Conservation (phyloP, 768 basidiomycete species). For the Suillus discolor region DNA sequence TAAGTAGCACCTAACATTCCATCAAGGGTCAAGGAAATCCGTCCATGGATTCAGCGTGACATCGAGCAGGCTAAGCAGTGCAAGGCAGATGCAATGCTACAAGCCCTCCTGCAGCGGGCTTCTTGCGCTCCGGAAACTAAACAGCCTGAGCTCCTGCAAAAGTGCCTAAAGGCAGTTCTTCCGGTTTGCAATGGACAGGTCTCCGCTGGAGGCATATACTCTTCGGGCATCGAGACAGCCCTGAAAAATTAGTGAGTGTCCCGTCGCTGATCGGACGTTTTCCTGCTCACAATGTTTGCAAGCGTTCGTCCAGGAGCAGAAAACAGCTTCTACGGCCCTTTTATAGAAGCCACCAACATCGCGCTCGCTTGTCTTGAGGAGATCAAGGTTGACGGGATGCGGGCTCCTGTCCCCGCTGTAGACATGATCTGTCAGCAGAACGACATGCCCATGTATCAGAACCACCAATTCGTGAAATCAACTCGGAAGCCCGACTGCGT, state of each 20-base stretch:
- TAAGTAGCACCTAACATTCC: background rate
- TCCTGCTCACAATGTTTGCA: background rate
- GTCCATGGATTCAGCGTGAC: background rate
- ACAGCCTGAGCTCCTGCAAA: background rate
- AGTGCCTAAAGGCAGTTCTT: background rate
- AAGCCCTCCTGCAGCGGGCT: background rate
- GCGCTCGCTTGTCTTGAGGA: constrained; percentile 3
- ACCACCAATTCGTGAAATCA: background rate
- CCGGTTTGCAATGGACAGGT: too few species aligned
- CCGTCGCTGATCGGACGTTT: too few species aligned
- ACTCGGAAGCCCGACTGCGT: constrained; percentile 7
- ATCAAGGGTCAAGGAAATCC: background rate
- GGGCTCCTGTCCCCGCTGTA: background rate
- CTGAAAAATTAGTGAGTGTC: too few species aligned
- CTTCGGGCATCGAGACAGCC: too few species aligned
- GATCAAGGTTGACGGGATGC: background rate
- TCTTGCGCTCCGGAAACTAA: background rate
- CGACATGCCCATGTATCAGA: background rate
- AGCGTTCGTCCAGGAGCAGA: background rate
- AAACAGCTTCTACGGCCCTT: background rate
- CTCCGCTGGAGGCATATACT: too few species aligned
- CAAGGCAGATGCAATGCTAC: background rate
- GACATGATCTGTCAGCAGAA: background rate
- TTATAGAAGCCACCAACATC: background rate
- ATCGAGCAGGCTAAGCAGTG: background rate